Evolutionary conservation across 257 asterid genomes (phyloP).

Genomic region (Scutellaria minor): DNA sequence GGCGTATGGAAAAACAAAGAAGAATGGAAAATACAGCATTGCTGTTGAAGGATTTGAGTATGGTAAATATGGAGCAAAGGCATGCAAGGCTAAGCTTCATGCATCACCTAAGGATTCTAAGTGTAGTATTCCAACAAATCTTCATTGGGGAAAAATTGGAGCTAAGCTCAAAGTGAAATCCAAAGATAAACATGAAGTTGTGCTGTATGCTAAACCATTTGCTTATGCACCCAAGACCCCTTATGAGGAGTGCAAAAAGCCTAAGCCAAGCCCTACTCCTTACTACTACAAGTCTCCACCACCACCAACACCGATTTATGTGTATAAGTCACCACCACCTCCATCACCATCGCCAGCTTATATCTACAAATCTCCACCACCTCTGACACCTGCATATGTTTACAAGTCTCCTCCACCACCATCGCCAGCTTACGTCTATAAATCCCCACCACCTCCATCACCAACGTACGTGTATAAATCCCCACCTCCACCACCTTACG

Average conservation of each 20-base stretch:
- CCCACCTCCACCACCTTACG: conserved; percentile 44
- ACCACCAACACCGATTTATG: conserved; percentile 40
- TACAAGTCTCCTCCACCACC: conserved; percentile 48
- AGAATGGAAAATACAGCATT: conserved; percentile 66
- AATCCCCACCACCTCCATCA: conserved; percentile 47
- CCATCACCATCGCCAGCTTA: conserved; percentile 36
- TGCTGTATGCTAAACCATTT: conserved; percentile 67
- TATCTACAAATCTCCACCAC: conserved; percentile 30
- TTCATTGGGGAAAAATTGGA: conserved; percentile 65
- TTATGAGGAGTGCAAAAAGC: conserved; percentile 54
- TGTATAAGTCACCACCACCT: conserved; percentile 48
- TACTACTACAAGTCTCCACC: conserved; percentile 67
- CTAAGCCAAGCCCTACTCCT: conserved; percentile 55
- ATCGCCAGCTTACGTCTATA: neutral
- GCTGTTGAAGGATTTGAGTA: conserved; percentile 59
- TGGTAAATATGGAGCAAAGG: conserved; percentile 62
- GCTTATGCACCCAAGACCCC: conserved; percentile 80
- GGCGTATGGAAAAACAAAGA: conserved; percentile 72
- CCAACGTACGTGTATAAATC: conserved; percentile 9
- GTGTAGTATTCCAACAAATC: conserved; percentile 58
- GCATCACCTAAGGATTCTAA: conserved; percentile 66
- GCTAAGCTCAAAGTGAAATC: conserved; percentile 64
- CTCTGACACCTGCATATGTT: conserved; percentile 25
- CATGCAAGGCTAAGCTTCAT: conserved; percentile 76
- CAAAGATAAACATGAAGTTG: conserved; percentile 60